phyloP scores from a whole-genome alignment of 163 green algal genomes.

The Prototheca wickerhamii region DNA sequence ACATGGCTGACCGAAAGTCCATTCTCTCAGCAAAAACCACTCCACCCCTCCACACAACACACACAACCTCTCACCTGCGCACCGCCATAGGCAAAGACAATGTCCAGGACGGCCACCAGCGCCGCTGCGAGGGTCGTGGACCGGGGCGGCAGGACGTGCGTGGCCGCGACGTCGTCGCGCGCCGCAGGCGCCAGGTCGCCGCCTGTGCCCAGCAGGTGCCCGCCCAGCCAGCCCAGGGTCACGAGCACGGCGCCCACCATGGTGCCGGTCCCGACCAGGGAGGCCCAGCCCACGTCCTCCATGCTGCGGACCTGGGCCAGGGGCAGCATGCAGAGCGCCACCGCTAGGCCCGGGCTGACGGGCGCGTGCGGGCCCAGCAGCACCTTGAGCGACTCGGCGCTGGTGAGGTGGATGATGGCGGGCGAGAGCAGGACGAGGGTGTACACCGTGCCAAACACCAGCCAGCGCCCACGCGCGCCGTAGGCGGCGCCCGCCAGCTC shows the following conservation, averaged over 20 bases:
- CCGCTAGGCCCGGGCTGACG: constrained; percentile 6
- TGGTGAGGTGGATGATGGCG: constrained; percentile 29
- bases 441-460: constrained; percentile 35
- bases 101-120: constrained; percentile 31
- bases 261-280: constrained; percentile 29
- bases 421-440: constrained; percentile 20
- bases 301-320: constrained; percentile 26
- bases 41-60: not conserved
- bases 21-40: not conserved
- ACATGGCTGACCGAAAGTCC: too few species aligned
- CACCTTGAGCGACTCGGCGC: constrained; percentile 18
- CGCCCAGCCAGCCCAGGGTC: constrained; percentile 17
- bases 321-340: constrained; percentile 24
- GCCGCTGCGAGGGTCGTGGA: constrained; percentile 4
- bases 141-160: not conserved
- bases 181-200: not conserved
- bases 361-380: constrained; percentile 9
- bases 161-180: not conserved
- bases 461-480: constrained; percentile 13
- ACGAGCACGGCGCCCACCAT: constrained; percentile 23
- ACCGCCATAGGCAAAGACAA: constrained; percentile 30
- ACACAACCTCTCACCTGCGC: constrained; percentile 1
- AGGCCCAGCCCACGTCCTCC: constrained; percentile 26
- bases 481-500: constrained; percentile 13
- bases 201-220: not conserved